Evolutionary conservation across 2,329 filamentous ascomycete species (phyloP).

Genomic region (Claviceps africana): DNA sequence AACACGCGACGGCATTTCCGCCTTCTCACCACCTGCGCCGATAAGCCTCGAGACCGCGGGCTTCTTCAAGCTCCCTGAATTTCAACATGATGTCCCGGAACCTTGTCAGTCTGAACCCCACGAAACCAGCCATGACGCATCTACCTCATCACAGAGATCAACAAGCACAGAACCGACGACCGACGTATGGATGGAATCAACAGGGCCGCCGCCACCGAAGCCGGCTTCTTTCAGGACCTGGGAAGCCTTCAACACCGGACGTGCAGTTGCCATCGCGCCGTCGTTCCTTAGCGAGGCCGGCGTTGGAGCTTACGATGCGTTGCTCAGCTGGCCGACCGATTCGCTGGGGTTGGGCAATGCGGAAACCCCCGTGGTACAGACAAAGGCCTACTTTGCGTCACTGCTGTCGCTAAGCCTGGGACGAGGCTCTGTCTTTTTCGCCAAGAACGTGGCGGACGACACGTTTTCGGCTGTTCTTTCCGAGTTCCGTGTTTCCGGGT

Average conservation of each 20-base stretch:
- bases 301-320: constrained; percentile 49
- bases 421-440: constrained; percentile 57
- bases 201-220: constrained; percentile 14
- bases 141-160: neutral
- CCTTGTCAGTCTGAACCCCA: neutral
- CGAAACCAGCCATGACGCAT: neutral
- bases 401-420: constrained; percentile 56
- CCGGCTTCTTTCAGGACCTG: constrained; percentile 46
- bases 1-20: neutral
- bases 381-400: constrained; percentile 37
- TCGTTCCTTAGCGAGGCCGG: constrained; percentile 57
- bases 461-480: constrained; percentile 37
- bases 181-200: constrained; percentile 33
- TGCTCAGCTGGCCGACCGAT: constrained; percentile 30
- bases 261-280: constrained; percentile 23
- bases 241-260: constrained; percentile 47
- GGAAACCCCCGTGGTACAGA: constrained; percentile 30
- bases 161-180: constrained; percentile 5
- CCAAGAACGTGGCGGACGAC: constrained; percentile 37
- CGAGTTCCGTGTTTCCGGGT: constrained; percentile 40
- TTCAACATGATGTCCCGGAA: neutral
- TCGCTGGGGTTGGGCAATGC: constrained; percentile 24
- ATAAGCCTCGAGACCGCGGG: constrained; percentile 14
- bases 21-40: constrained; percentile 10
- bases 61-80: constrained; percentile 16